Percentiles rank a stretch among this genome's conserved stretches.
Evolutionary conservation across 495 filamentous ascomycete genomes (phyloP).

Genomic region (Talaromyces thailandensis): DNA sequence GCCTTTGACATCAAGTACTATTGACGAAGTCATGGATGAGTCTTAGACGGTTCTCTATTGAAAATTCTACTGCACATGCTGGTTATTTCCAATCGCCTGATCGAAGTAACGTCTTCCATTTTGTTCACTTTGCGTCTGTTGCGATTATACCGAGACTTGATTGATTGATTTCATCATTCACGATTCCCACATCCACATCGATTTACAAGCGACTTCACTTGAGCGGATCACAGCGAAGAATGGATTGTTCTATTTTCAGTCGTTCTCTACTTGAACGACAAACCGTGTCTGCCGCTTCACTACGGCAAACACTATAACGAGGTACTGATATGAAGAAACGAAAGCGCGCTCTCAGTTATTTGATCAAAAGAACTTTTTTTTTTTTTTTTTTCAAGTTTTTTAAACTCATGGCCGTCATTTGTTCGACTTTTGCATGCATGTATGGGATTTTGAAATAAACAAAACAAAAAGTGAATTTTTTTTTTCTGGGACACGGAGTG

Average conservation of each 20-base stretch:
- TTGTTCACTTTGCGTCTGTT: not conserved
- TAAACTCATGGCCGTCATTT: not conserved
- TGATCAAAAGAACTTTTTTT: not conserved
- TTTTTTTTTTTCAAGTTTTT: not conserved
- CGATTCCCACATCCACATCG: not conserved
- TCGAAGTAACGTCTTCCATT: too few species aligned
- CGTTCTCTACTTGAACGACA: not conserved
- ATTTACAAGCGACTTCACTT: not conserved
- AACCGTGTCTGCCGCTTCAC: not conserved
- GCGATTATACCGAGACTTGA: not conserved
- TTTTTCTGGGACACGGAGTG: not conserved
- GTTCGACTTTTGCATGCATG: not conserved
- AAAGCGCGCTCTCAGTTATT: not conserved
- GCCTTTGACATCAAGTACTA: constrained; percentile 25
- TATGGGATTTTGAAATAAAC: not conserved
- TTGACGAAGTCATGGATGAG: constrained; percentile 20
- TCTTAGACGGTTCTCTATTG: not conserved
- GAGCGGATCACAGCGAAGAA: not conserved
- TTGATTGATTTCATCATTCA: not conserved
- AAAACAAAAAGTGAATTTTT: not conserved
- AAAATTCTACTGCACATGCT: too few species aligned
- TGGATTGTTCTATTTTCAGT: not conserved
- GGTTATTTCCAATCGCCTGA: not conserved
- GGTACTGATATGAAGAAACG: not conserved
- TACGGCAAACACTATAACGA: not conserved